Percentiles rank a stretch among this genome's conserved stretches.
Conservation (phyloP, 768 basidiomycete genomes). For the Scleroderma bovista region DNA sequence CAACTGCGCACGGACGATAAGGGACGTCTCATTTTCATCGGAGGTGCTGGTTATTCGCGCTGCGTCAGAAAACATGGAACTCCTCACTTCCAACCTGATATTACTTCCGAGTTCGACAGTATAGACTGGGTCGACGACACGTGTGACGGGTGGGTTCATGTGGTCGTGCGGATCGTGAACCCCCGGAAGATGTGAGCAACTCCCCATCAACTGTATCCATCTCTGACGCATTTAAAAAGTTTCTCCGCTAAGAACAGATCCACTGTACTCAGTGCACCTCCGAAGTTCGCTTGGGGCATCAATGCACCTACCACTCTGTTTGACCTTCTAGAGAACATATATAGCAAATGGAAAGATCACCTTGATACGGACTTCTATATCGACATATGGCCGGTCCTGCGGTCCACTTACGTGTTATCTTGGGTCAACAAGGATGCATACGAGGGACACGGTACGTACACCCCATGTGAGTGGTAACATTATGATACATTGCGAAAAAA, state of each 20-base stretch:
- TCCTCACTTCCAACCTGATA: conserved; percentile 18
- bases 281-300: conserved; percentile 28
- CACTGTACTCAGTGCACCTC: conserved; percentile 21
- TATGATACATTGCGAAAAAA: too few species aligned
- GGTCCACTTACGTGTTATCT: conserved; percentile 16
- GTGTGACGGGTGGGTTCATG: conserved; percentile 29
- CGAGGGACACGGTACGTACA: conserved; percentile 27
- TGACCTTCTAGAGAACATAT: conserved; percentile 28
- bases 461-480: neutral
- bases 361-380: conserved; percentile 18
- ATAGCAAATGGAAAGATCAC: conserved; percentile 10
- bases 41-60: conserved; percentile 20
- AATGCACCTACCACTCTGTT: conserved; percentile 26
- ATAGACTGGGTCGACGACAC: conserved; percentile 31
- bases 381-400: conserved; percentile 29
- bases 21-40: conserved; percentile 29
- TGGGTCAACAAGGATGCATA: conserved; percentile 27
- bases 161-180: conserved; percentile 7
- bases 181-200: neutral
- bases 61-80: conserved; percentile 9
- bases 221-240: neutral
- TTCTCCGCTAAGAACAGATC: conserved; percentile 6
- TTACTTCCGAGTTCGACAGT: conserved; percentile 26
- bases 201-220: neutral
- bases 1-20: neutral